Conservation (phyloP, 768 basidiomycete species). For the Suillus hirtellus region DNA sequence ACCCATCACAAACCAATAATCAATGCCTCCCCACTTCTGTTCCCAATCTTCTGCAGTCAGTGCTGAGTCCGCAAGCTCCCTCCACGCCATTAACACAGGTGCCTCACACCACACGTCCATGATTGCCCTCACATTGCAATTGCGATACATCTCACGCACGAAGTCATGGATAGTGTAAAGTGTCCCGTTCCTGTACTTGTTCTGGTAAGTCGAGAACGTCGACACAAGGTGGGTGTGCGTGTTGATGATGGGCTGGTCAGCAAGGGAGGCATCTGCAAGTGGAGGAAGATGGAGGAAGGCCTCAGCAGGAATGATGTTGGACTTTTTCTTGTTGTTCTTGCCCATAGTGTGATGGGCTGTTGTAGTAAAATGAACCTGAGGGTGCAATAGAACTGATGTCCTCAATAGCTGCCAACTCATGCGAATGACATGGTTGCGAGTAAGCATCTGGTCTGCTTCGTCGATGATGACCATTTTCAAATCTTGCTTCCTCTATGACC, state of each 20-base stretch:
- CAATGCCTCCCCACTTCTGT: conserved; percentile 62
- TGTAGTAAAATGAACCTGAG: conserved; percentile 40
- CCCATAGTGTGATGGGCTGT: conserved; percentile 41
- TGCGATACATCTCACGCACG: conserved; percentile 58
- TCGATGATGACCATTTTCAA: too few relatives aligned
- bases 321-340: conserved; percentile 37
- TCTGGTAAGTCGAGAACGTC: conserved; percentile 64
- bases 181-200: conserved; percentile 59
- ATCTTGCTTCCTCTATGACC: too few relatives aligned
- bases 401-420: conserved; percentile 2
- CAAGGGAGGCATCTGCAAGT: conserved; percentile 19
- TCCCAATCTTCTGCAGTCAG: conserved; percentile 47
- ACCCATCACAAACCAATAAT: conserved; percentile 88
- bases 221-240: conserved; percentile 83
- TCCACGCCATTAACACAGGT: conserved; percentile 62
- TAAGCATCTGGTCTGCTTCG: not conserved
- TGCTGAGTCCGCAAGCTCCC: conserved; percentile 73
- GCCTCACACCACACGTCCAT: conserved; percentile 92
- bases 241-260: conserved; percentile 57
- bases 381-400: conserved; percentile 3
- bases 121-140: conserved; percentile 59
- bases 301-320: conserved; percentile 28
- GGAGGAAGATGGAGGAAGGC: conserved; percentile 35
- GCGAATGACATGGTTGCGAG: conserved; percentile 8
- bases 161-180: conserved; percentile 67